Percentiles rank a stretch among this genome's conserved stretches.
These are phyloP conservation scores for Fusarium bactridioides DNA, from an alignment of 2,329 filamentous ascomycete species.

Conservation along the genomic window DNA sequence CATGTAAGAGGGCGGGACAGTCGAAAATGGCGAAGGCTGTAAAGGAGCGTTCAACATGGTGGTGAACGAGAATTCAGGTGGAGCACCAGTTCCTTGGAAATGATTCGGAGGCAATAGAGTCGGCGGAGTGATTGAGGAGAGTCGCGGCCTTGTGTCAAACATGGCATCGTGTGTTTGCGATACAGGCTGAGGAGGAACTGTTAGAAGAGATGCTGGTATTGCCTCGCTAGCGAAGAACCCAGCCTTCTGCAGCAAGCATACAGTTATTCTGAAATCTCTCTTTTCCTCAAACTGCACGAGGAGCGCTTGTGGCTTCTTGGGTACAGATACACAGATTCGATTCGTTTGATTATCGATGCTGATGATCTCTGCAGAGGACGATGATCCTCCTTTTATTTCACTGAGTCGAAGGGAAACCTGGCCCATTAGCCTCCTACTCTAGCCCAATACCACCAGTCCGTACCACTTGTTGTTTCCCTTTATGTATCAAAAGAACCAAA, in stretches of 20 bases:
- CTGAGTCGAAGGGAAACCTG: slow-evolving; percentile 45
- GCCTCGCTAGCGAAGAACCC: slow-evolving; percentile 41
- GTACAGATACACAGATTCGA: slow-evolving; percentile 40
- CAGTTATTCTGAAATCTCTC: slow-evolving; percentile 46
- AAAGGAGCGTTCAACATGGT: slow-evolving; percentile 23
- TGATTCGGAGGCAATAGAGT: not conserved
- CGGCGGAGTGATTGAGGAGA: slow-evolving; percentile 40
- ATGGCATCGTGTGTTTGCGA: not conserved
- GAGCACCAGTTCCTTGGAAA: not conserved
- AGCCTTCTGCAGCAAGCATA: slow-evolving; percentile 45
- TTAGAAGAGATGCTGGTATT: slow-evolving; percentile 1
- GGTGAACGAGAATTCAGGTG: slow-evolving; percentile 11
- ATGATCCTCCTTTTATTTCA: slow-evolving; percentile 33
- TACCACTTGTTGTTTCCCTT: slow-evolving; percentile 39
- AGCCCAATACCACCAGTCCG: not conserved
- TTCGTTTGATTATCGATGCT: slow-evolving; percentile 28
- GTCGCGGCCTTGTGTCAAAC: slow-evolving; percentile 27
- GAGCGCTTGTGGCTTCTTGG: slow-evolving; percentile 38
- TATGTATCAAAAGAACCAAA: slow-evolving; percentile 41
- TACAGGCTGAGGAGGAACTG: not conserved
- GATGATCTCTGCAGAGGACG: slow-evolving; percentile 25
- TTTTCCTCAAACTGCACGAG: slow-evolving; percentile 41
- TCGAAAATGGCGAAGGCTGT: not conserved
- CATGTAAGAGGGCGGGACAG: not conserved
- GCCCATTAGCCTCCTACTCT: not conserved